Conservation (phyloP, 1,139 yeast genomes). For the Candida sojae region DNA sequence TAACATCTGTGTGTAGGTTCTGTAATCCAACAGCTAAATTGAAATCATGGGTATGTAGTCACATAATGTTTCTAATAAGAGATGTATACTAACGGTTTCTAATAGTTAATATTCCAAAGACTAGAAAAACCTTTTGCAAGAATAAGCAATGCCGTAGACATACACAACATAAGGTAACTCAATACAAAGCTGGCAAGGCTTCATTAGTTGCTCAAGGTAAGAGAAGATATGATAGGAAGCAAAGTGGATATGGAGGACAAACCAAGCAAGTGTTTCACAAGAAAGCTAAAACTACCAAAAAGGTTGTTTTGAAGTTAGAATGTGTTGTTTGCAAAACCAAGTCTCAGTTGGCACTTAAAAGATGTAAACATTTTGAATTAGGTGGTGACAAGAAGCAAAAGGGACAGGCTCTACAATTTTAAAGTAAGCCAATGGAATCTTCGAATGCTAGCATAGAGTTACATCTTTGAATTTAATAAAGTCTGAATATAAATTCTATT, state of each 20-base stretch:
- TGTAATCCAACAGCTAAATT: too few relatives aligned
- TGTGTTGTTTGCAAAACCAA: constrained; percentile 3
- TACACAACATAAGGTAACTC: constrained; percentile 2
- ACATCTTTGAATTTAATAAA: too few relatives aligned
- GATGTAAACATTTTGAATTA: constrained; percentile 3
- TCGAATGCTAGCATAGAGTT: too few relatives aligned
- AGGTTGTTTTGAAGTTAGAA: constrained; percentile 3
- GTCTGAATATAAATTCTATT: too few relatives aligned
- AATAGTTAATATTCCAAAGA: constrained; percentile 1
- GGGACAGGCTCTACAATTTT: constrained; percentile 96
- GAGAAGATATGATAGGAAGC: constrained; percentile 2
- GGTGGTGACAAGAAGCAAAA: constrained; percentile 3
- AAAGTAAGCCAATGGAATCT: constrained; percentile 22
- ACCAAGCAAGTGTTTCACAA: constrained; percentile 1
- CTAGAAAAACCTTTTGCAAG: constrained; percentile 1
- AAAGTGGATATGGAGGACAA: constrained; percentile 1
- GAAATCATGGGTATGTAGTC: not conserved
- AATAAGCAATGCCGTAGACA: constrained; percentile 1
- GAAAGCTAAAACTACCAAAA: constrained; percentile 1
- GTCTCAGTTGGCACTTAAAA: constrained; percentile 1
- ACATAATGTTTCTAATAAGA: not conserved
- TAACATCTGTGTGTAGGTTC: too few relatives aligned
- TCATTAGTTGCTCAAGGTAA: constrained; percentile 1
- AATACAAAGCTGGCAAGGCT: constrained; percentile 2
- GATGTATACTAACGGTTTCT: not conserved